A percentile compares a stretch with the other conserved stretches of the same genome.
Evolutionary conservation across 169 alveolate species (phyloP).

Genomic region (Cryptosporidium andersoni): DNA sequence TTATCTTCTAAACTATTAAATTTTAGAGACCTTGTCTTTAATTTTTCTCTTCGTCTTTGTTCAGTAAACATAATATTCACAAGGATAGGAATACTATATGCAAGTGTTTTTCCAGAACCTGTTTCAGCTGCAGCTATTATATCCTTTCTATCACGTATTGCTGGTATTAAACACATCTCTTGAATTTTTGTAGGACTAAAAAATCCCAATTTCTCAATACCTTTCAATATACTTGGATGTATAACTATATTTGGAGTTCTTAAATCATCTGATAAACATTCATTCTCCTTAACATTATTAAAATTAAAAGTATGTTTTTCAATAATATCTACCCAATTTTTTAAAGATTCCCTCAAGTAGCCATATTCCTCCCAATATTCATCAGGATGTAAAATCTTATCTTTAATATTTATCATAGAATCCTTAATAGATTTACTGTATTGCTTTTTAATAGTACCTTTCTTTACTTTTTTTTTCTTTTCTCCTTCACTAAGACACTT

Average conservation of each 20-base stretch:
- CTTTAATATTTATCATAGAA: not conserved
- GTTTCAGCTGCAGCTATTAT: constrained; percentile 76
- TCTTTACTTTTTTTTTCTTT: not conserved
- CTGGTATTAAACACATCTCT: constrained; percentile 58
- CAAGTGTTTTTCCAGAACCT: constrained; percentile 75
- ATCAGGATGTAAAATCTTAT: constrained; percentile 28
- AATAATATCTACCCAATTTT: constrained; percentile 42
- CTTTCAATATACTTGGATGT: constrained; percentile 73
- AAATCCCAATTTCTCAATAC: constrained; percentile 47
- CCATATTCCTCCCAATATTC: constrained; percentile 62
- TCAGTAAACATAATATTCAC: constrained; percentile 47
- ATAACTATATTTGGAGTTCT: constrained; percentile 55
- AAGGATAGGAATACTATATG: constrained; percentile 73
- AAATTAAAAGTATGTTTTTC: not conserved
- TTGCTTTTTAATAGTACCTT: not conserved
- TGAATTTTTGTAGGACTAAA: constrained; percentile 72
- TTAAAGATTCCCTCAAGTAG: constrained; percentile 23
- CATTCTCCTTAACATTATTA: not conserved
- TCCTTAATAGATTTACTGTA: not conserved
- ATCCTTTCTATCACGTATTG: constrained; percentile 72
- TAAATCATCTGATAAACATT: not conserved
- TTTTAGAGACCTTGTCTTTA: constrained; percentile 12
- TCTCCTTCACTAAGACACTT: not conserved
- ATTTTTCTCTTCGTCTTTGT: constrained; percentile 48
- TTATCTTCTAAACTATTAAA: not conserved